Conservation (phyloP, 805 yeast species). For the Lipomyces sp. region DNA sequence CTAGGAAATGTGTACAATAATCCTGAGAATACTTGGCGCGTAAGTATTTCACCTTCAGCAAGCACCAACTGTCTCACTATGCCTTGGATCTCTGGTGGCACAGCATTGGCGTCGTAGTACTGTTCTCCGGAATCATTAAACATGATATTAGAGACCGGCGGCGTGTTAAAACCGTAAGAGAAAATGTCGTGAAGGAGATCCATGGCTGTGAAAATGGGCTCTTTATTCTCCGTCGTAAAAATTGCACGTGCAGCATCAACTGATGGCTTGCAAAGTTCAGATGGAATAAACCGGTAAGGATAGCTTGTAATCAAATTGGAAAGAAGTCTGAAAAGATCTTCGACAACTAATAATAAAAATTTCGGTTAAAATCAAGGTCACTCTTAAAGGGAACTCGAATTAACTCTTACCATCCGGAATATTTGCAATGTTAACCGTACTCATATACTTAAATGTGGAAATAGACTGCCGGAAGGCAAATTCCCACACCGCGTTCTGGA, state of each 20-base stretch:
- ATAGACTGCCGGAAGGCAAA: constrained; percentile 71
- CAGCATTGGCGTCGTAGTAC: constrained; percentile 46
- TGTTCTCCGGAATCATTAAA: constrained; percentile 24
- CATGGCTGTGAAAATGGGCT: constrained; percentile 69
- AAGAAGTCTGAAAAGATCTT: constrained; percentile 84
- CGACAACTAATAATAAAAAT: constrained; percentile 52
- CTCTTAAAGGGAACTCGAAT: background rate
- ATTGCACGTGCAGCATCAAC: constrained; percentile 64
- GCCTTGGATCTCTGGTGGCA: constrained; percentile 60
- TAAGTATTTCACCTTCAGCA: constrained; percentile 62
- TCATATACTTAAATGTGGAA: constrained; percentile 58
- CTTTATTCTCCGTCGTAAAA: constrained; percentile 65
- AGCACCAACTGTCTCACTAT: constrained; percentile 56
- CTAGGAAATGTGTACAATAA: constrained; percentile 71
- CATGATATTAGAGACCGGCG: constrained; percentile 76
- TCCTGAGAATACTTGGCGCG: constrained; percentile 63
- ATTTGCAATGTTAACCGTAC: constrained; percentile 40
- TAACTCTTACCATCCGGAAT: constrained; percentile 56
- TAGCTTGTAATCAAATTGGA: constrained; percentile 76
- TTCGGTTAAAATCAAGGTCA: too few relatives aligned
- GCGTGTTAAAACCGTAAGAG: constrained; percentile 80
- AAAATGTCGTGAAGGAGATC: constrained; percentile 81
- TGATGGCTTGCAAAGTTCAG: constrained; percentile 50
- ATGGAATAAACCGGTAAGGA: constrained; percentile 58
- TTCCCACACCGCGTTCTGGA: constrained; percentile 68